Conservation (phyloP, 2,329 filamentous ascomycete genomes). For the Trematosphaeria pertusa region DNA sequence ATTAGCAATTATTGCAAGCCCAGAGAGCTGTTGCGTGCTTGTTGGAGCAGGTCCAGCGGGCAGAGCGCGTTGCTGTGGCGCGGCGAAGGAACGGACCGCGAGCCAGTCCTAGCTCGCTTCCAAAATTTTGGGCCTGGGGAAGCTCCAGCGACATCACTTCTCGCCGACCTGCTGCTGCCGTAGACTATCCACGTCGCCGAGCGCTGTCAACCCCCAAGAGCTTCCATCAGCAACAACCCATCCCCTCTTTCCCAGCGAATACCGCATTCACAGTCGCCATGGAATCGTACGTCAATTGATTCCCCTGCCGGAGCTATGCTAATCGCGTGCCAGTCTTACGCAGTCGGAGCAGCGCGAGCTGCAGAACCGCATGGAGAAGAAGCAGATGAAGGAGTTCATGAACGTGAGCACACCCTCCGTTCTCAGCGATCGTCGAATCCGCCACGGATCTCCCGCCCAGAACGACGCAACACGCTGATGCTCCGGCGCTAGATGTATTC, state of each 20-base stretch:
- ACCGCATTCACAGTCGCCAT: constrained; percentile 23
- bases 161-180: too few species aligned
- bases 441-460: neutral
- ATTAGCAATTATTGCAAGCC: neutral
- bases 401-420: constrained; percentile 68
- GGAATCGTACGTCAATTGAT: constrained; percentile 43
- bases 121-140: constrained; percentile 29
- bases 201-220: constrained; percentile 18
- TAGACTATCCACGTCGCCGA: constrained; percentile 12
- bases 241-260: neutral
- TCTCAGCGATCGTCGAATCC: neutral
- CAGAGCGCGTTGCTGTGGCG: constrained; percentile 23
- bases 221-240: too few species aligned
- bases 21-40: neutral
- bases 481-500: constrained; percentile 66
- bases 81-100: constrained; percentile 15
- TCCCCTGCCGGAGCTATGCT: constrained; percentile 13
- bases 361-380: constrained; percentile 92
- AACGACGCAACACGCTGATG: neutral
- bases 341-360: constrained; percentile 88
- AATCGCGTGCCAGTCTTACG: constrained; percentile 65
- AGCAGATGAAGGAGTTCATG: constrained; percentile 99
- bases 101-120: constrained; percentile 25
- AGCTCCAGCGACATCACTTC: constrained; percentile 21
- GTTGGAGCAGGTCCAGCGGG: neutral